Evolutionary conservation across 1,284 basidiomycete species (phyloP), one percentile per base, ranked within the genome.

Genomic region (Meripilus lineatus): DNA sequence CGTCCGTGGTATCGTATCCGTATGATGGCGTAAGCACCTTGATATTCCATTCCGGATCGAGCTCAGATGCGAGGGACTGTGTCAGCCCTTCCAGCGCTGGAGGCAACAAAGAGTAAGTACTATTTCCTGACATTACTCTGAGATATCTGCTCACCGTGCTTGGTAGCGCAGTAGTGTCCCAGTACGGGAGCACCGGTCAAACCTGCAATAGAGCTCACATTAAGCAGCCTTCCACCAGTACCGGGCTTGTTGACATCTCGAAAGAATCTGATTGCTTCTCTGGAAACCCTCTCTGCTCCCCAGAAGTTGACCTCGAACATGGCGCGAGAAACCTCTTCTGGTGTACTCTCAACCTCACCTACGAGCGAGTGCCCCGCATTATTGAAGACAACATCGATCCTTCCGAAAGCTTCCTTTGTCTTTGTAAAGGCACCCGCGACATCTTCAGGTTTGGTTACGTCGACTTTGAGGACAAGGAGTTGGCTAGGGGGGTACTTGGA

Each of bases 221-320:
- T 58, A 15, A 70, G 33, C 5, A 70, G 49, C 6, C 58, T 52
- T 64, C 58, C 0, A 56, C 56, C 24, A 21, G n/a, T n/a, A n/a
- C n/a, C n/a, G n/a, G n/a, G n/a, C n/a, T n/a, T n/a, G n/a, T n/a
- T n/a, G n/a, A n/a, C n/a, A n/a, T n/a, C n/a, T n/a, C n/a, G n/a
- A n/a, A n/a, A n/a, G n/a, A n/a, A n/a, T n/a, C n/a, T n/a, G 46
- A 66, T 44, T 2, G 62, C 61, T 46, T 61, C 62, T 25, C 52
- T 54, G 25, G 56, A 56, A n/a, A 69, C 63, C 23, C 58, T 51
- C 4, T 51, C 53, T 1, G 63, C 56, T 6, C 68, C 68, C 65
- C 63, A 71, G 47, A 70, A 67, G 46, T 67, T 56, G 44, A 57
- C 55, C 11, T 67, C 66, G 36, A 70, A 64, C 41, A 66, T 24